Percentiles rank a stretch among this genome's conserved stretches.
Conservation (phyloP, 129 eudicot genomes). For the Ambrosia trifida region DNA sequence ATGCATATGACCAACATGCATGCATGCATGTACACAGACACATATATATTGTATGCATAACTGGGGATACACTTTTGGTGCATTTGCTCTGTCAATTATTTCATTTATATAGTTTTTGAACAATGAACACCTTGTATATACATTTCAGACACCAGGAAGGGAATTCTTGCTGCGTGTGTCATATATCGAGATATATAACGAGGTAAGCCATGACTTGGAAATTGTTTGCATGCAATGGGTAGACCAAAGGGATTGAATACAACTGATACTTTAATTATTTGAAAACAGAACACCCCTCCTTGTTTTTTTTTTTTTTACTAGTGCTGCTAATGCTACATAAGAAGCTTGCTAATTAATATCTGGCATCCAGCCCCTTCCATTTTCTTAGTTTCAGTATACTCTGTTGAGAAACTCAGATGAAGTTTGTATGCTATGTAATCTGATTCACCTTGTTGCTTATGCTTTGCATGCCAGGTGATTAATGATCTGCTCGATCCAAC, state of each 20-base stretch:
- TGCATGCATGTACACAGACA: neutral
- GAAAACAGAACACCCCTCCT: neutral
- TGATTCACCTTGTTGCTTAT: constrained; percentile 24
- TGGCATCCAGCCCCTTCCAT: constrained; percentile 18
- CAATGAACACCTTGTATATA: constrained; percentile 24
- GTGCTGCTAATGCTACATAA: constrained; percentile 12
- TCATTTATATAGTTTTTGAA: constrained; percentile 15
- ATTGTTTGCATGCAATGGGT: constrained; percentile 9
- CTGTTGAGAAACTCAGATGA: constrained; percentile 13
- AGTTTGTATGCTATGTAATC: constrained; percentile 7
- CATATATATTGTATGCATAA: neutral
- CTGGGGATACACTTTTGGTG: neutral
- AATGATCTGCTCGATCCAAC: constrained; percentile 99
- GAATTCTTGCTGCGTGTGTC: constrained; percentile 97
- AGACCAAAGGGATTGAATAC: constrained; percentile 10
- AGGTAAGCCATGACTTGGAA: constrained; percentile 50
- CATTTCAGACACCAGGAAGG: constrained; percentile 93
- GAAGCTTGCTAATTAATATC: neutral
- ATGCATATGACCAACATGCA: neutral
- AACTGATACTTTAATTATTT: neutral
- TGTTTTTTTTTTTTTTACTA: constrained; percentile 15
- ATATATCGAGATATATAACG: constrained; percentile 95
- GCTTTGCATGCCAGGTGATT: constrained; percentile 65
- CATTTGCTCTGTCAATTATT: constrained; percentile 9
- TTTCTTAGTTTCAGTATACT: neutral